These are phyloP conservation scores for Yamadazyma sp. DNA, from an alignment of 805 yeast genomes.

Conservation along the genomic window DNA sequence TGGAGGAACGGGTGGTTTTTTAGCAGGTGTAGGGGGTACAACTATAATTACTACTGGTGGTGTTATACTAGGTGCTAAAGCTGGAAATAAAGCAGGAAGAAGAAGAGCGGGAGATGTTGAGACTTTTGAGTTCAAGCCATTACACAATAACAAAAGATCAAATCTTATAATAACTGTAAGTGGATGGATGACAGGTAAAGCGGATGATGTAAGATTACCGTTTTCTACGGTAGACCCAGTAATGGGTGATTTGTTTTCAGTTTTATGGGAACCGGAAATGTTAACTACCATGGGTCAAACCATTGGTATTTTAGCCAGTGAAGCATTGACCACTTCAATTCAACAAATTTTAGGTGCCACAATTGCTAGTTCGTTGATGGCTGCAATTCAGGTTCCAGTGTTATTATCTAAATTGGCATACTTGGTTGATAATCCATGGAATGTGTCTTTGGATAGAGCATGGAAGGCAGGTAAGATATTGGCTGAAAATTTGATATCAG, in stretches of 20 bases:
- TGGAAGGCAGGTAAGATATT: constrained; percentile 92
- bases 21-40: constrained; percentile 97
- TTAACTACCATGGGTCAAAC: constrained; percentile 95
- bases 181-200: constrained; percentile 96
- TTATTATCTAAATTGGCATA: constrained; percentile 85
- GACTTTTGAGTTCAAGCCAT: constrained; percentile 90
- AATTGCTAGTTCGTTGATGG: constrained; percentile 81
- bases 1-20: constrained; percentile 85
- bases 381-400: constrained; percentile 92
- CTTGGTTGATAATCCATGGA: constrained; percentile 95
- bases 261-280: constrained; percentile 98
- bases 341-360: constrained; percentile 96
- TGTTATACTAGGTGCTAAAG: constrained; percentile 84
- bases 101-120: constrained; percentile 86
- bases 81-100: constrained; percentile 83
- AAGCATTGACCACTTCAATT: constrained; percentile 85
- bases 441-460: constrained; percentile 92
- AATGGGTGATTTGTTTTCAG: constrained; percentile 92
- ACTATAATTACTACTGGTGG: constrained; percentile 91
- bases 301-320: constrained; percentile 87
- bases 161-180: constrained; percentile 85
- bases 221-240: constrained; percentile 96
- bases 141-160: constrained; percentile 86
- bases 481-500: constrained; percentile 85
- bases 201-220: constrained; percentile 95